Base-by-base conservation (phyloP, 495 filamentous ascomycete species). In the Chaetomium fimeti region DNA sequence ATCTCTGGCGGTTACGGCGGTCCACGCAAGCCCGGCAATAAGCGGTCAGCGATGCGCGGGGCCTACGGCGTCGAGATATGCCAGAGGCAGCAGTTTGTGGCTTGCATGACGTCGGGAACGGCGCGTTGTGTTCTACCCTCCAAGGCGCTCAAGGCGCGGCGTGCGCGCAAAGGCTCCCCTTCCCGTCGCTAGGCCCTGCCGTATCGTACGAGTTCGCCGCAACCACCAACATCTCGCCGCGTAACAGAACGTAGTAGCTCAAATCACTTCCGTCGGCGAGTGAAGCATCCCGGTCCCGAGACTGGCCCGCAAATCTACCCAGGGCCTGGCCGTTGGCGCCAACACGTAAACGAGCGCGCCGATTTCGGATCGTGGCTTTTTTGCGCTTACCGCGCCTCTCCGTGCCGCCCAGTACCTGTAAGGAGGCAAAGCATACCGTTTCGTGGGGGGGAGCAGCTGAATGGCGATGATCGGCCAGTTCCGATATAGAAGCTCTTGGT, bases 21-120 rank as follows among this genome's bases (percentile, higher is more conserved):
- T n/a, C 11, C 11, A 54, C 11, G 27, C 32, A 57, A 36, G 38
- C 22, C 54, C 55, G 55, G 36, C 36, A 43, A 57, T 57, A 57
- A 57, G 55, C 55, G 55, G 36, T 57, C 55, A 58, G 20, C 40
- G 36, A 25, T 27, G 48, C 12, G 48, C 12, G 48, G 8, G 22
- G 18, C 20, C 48, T 3, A 24, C 48, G 2, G 48, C n/a, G 48
- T 24, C 48, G 5, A 28, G 1, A 16, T 32, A 28, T 16, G 27
- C n/a, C 5, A 9, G 22, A 18, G 25, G 16, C 40, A 6, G 13
- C 9, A 43, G 5, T 15, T 43, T 43, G 25, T 49, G 43, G 6
- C 24, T 36, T 11, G 57, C 57, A 60, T 60, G 27, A 36, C 18
- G 57, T 18, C 38, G 9, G 28, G 27, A 36, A 53, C 18, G 53